These are phyloP conservation scores for Corniculantispora saksenae DNA, from an alignment of 2,329 filamentous ascomycete species.

Conservation along the genomic window DNA sequence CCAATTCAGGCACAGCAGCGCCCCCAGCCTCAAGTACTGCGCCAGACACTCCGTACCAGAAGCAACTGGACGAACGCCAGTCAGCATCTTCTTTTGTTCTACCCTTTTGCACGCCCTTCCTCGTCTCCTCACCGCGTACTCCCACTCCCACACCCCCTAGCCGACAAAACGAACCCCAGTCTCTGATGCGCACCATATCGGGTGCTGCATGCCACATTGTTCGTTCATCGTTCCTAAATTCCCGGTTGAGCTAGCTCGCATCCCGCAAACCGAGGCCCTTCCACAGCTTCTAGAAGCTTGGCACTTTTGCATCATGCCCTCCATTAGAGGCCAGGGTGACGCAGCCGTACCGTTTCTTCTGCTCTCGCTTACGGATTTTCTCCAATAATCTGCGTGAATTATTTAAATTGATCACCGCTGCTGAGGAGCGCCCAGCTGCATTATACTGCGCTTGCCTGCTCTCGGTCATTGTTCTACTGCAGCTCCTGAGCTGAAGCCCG, in stretches of 20 bases:
- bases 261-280: not conserved
- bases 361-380: not conserved
- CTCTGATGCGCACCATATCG: not conserved
- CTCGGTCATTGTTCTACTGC: conserved; percentile 5
- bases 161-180: not conserved
- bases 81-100: not conserved
- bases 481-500: not conserved
- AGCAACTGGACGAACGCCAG: not conserved
- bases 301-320: not conserved
- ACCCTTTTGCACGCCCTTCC: not conserved
- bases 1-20: not conserved
- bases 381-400: conserved; percentile 7
- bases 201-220: not conserved
- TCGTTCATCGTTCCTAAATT: conserved; percentile 1
- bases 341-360: not conserved
- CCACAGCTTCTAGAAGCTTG: conserved; percentile 17
- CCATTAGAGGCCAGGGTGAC: conserved; percentile 1
- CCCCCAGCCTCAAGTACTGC: not conserved
- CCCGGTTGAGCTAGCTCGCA: not conserved
- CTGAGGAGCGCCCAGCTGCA: not conserved
- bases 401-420: not conserved
- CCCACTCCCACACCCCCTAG: not conserved
- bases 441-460: not conserved
- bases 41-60: not conserved
- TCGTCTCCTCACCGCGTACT: not conserved